These are phyloP conservation scores for Chaetomium strumarium DNA, from an alignment of 2,329 filamentous ascomycete genomes.

Conservation along the genomic window DNA sequence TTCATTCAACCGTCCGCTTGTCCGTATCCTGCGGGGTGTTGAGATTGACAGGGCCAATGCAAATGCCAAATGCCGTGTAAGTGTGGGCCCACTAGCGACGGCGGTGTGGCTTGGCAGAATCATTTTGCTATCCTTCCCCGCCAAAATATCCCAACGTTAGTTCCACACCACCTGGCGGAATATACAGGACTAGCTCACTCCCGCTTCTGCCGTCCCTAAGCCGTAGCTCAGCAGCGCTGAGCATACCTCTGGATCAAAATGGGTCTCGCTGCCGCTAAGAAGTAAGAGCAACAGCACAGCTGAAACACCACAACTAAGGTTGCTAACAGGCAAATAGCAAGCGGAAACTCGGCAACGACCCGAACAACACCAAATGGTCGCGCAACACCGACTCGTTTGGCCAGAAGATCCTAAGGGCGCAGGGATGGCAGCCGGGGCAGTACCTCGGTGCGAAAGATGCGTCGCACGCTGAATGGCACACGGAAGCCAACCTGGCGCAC, in stretches of 20 bases:
- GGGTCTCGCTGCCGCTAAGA: slow-evolving; percentile 64
- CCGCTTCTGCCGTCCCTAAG: neutral
- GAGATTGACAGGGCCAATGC: neutral
- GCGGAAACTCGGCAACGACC: slow-evolving; percentile 78
- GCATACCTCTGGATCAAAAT: slow-evolving; percentile 36
- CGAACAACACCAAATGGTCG: slow-evolving; percentile 93
- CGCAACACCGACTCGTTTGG: slow-evolving; percentile 77
- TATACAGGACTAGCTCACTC: neutral
- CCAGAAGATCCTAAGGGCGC: slow-evolving; percentile 78
- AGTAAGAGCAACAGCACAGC: slow-evolving; percentile 43
- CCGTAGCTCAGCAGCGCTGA: slow-evolving; percentile 17
- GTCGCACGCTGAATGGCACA: slow-evolving; percentile 68
- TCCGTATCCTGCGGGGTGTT: too few species aligned
- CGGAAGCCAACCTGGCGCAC: slow-evolving; percentile 73
- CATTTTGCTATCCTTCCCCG: slow-evolving; percentile 21
- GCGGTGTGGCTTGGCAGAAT: slow-evolving; percentile 21
- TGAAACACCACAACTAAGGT: slow-evolving; percentile 6
- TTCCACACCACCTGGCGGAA: neutral
- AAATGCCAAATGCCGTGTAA: neutral
- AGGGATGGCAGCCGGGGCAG: slow-evolving; percentile 86
- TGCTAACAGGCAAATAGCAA: slow-evolving; percentile 27
- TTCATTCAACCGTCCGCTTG: slow-evolving; percentile 2
- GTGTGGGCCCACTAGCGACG: neutral
- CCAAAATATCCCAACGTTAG: slow-evolving; percentile 17
- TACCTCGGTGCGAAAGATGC: slow-evolving; percentile 74